Evolutionary conservation across 768 basidiomycete genomes (phyloP).

Genomic region (Royoungia palumana): DNA sequence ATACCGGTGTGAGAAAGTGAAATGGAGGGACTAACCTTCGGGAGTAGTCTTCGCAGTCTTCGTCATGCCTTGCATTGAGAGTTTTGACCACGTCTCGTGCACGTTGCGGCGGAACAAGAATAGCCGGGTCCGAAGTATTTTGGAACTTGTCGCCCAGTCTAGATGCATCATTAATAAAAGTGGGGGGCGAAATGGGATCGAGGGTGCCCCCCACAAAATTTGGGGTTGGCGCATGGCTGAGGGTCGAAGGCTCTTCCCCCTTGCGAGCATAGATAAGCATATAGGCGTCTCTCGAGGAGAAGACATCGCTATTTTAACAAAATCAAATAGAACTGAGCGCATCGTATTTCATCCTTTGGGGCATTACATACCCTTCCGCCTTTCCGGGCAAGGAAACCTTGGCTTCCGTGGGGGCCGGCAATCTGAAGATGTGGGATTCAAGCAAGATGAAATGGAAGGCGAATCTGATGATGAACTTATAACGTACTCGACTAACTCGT

Average conservation of each 20-base stretch:
- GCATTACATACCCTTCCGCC: conserved; percentile 74
- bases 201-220: conserved; percentile 17
- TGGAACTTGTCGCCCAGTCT: conserved; percentile 10
- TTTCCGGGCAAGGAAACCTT: conserved; percentile 24
- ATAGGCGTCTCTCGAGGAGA: conserved; percentile 83
- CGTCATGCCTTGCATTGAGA: conserved; percentile 55
- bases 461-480: conserved; percentile 12
- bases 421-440: conserved; percentile 16
- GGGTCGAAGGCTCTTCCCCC: conserved; percentile 15
- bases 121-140: conserved; percentile 9
- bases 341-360: conserved; percentile 46
- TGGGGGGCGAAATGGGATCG: conserved; percentile 9
- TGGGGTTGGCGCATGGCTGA: conserved; percentile 14
- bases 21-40: conserved; percentile 40
- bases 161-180: conserved; percentile 21
- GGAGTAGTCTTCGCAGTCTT: conserved; percentile 48
- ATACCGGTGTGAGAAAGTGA: conserved; percentile 12
- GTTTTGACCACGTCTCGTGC: conserved; percentile 52
- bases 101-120: conserved; percentile 49
- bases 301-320: conserved; percentile 40
- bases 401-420: conserved; percentile 16
- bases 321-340: conserved; percentile 18
- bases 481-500: conserved; percentile 39
- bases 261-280: conserved; percentile 86
- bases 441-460: conserved; percentile 17